Evolutionary conservation across 208 protist genomes (phyloP).

Genomic region (Acanthamoeba divionensis): DNA sequence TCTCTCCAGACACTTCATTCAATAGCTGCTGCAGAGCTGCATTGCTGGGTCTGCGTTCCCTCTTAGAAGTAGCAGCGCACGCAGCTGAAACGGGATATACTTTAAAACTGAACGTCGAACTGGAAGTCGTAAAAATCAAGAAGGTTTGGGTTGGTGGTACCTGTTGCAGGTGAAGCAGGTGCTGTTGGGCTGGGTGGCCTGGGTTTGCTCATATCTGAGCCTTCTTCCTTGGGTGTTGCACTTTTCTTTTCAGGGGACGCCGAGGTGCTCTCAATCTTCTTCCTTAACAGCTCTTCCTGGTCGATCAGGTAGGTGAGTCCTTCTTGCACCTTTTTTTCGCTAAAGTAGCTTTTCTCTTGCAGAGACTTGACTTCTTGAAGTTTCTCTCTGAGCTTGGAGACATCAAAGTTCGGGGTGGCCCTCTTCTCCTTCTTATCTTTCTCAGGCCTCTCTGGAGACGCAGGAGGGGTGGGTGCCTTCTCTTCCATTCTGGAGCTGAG

Average conservation of each 20-base stretch:
- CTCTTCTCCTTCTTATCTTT: neutral
- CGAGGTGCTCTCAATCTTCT: neutral
- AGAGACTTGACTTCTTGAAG: constrained; percentile 16
- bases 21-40: constrained; percentile 14
- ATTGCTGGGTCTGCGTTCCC: neutral
- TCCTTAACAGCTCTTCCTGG: constrained; percentile 13
- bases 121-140: no score
- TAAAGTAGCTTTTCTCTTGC: constrained; percentile 15
- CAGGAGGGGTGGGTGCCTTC: no score
- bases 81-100: no score
- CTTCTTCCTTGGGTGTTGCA: no score
- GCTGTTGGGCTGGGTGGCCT: no score
- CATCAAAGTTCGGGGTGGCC: neutral
- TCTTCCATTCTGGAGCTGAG: no score
- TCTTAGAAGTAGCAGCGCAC: neutral
- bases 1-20: constrained; percentile 16
- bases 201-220: no score
- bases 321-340: constrained; percentile 13
- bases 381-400: neutral
- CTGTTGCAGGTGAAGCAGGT: no score
- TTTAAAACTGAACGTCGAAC: no score
- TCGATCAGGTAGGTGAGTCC: constrained; percentile 24
- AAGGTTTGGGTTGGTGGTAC: no score
- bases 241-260: constrained; percentile 37
- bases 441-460: no score